Evolutionary conservation across 1,284 basidiomycete genomes (phyloP), one percentile per base, ranked within the genome.

Genomic region (Cryptococcus hybrid): DNA sequence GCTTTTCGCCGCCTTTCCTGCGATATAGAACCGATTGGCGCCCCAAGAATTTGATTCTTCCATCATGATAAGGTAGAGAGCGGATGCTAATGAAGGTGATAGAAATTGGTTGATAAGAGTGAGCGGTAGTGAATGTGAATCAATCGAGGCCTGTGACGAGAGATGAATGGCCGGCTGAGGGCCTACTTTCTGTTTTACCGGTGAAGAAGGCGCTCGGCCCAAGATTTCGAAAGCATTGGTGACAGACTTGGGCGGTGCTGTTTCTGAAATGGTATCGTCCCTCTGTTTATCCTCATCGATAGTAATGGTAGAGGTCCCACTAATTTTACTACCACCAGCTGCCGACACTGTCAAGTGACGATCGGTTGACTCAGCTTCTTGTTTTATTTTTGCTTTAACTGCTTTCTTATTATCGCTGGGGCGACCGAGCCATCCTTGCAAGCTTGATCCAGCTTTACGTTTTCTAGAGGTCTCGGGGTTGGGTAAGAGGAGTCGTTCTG

Each of bases 81-180:
- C 92, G 80, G 78, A 89, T 77, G 55, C 82, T 71, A 56, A 86
- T 0, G 59, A 78, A 82, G 54, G 81, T 70, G 40, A 88, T 78
- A 52, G 79, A 81, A 59, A 92, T 64, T 54, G 88, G 83, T 44
- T 82, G 80, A 56, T 84, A 66, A 65, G 79, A 78, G 48, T 78
- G 54, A 59, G 72, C 6, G 73, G 76, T 68, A 66, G 79, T 66
- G 49, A 42, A 37, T 61, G 80, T 66, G 79, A 60, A 39, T 84
- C 78, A 81, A 88, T 83, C 6, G 87, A 76, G 56, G 84, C 73
- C 24, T 81, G 77, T 2, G 67, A 63, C 1, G 71, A 52, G 43
- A 78, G 71, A 36, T 57, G 55, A 57, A 66, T 62, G 36, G 60
- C 68, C 45, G 66, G 69, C 64, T 67, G 64, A 45, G 63, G 70